Evolutionary conservation across 768 basidiomycete species (phyloP).

Genomic region (Pulveroboletus ravenelii): DNA sequence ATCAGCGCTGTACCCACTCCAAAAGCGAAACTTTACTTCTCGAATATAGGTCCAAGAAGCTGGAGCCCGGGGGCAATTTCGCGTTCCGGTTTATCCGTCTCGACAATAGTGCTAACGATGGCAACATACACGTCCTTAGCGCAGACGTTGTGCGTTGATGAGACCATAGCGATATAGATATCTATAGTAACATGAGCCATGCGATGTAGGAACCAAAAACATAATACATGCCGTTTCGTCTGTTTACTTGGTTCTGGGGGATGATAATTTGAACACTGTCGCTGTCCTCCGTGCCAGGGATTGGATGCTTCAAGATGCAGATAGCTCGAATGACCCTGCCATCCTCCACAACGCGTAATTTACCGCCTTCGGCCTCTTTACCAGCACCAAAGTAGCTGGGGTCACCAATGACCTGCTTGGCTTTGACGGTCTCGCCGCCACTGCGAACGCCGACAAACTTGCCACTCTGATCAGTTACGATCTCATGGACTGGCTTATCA

Average conservation of each 20-base stretch:
- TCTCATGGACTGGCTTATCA: constrained; percentile 88
- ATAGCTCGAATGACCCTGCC: constrained; percentile 95
- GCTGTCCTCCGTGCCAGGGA: constrained; percentile 92
- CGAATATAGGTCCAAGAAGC: constrained; percentile 87
- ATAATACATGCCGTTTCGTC: constrained; percentile 74
- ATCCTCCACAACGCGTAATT: constrained; percentile 85
- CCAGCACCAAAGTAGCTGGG: constrained; percentile 94
- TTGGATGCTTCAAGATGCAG: constrained; percentile 96
- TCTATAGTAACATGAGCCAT: constrained; percentile 45
- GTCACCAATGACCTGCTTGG: constrained; percentile 96
- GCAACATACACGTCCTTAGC: constrained; percentile 94
- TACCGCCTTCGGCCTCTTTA: constrained; percentile 58
- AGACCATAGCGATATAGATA: constrained; percentile 98
- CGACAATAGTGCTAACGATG: constrained; percentile 97
- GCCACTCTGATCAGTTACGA: constrained; percentile 80
- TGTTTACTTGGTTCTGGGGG: constrained; percentile 93
- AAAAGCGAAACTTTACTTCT: constrained; percentile 60
- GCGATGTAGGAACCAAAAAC: not conserved
- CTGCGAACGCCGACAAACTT: constrained; percentile 92
- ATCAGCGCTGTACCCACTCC: constrained; percentile 5
- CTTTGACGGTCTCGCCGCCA: constrained; percentile 88
- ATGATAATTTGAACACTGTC: constrained; percentile 98
- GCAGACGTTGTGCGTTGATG: constrained; percentile 95
- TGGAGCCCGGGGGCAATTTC: constrained; percentile 92
- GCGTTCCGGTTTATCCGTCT: constrained; percentile 85